These are phyloP conservation scores for Microsporum canis DNA, from an alignment of 2,329 filamentous ascomycete genomes.

Conservation along the genomic window DNA sequence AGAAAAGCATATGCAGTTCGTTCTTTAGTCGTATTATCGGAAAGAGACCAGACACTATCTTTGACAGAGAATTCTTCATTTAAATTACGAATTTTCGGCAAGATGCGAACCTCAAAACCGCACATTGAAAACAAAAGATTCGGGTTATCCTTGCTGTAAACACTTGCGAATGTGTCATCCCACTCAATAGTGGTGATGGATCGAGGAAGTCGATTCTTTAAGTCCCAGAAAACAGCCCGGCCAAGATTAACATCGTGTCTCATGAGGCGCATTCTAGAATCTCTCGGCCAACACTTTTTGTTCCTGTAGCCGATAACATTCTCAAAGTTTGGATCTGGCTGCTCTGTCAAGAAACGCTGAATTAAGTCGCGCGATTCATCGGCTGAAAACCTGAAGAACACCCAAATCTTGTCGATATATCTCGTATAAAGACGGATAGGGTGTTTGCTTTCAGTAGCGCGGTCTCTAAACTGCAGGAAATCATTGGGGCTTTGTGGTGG, in stretches of 20 bases:
- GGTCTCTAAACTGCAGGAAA: conserved; percentile 92
- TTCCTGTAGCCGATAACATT: conserved; percentile 99
- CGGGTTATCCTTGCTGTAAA: conserved; percentile 96
- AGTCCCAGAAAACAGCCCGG: conserved; percentile 94
- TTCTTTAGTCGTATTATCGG: conserved; percentile 94
- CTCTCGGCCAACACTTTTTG: conserved; percentile 98
- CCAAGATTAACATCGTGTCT: conserved; percentile 96
- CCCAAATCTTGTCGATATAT: conserved; percentile 98
- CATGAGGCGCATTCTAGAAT: conserved; percentile 97
- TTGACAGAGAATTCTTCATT: conserved; percentile 96
- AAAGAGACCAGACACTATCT: conserved; percentile 95
- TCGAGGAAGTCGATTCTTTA: conserved; percentile 90
- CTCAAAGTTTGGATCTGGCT: conserved; percentile 97
- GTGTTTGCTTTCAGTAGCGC: conserved; percentile 81
- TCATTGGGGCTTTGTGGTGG: conserved; percentile 91
- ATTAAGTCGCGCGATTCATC: conserved; percentile 94
- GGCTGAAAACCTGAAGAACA: conserved; percentile 85
- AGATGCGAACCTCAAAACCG: conserved; percentile 90
- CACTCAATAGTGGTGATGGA: conserved; percentile 97
- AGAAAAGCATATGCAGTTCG: conserved; percentile 94
- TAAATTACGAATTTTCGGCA: conserved; percentile 88
- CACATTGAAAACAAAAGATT: conserved; percentile 97
- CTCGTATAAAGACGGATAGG: conserved; percentile 95
- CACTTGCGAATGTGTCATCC: conserved; percentile 97
- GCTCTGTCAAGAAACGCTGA: conserved; percentile 93